Percentiles rank a stretch among this genome's conserved stretches.
Evolutionary conservation across 1,284 basidiomycete genomes (phyloP).

Genomic region (Pisolithus thermaeus): DNA sequence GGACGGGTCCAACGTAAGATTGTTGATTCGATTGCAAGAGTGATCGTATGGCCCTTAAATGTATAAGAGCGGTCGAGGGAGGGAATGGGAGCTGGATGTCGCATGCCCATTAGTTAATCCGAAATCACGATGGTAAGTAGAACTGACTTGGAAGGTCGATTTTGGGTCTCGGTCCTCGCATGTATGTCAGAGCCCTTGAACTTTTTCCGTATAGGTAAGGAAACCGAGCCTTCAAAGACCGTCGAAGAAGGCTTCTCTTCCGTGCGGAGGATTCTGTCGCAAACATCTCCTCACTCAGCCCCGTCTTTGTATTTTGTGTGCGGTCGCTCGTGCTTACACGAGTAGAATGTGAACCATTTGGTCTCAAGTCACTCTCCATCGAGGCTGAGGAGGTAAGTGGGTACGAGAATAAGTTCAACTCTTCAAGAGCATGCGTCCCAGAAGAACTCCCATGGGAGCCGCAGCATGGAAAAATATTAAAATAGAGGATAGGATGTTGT

Average conservation of each 20-base stretch:
- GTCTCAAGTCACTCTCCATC: conserved; percentile 10
- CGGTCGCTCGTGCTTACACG: conserved; percentile 8
- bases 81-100: conserved; percentile 44
- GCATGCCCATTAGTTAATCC: conserved; percentile 2
- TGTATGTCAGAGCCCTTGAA: conserved; percentile 28
- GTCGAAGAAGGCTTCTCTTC: conserved; percentile 3
- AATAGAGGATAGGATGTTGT: too few relatives aligned
- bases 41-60: conserved; percentile 33
- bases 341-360: conserved; percentile 7
- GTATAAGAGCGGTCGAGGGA: conserved; percentile 45
- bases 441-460: too few relatives aligned
- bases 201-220: conserved; percentile 16
- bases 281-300: not conserved
- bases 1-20: conserved; percentile 45
- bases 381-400: not conserved
- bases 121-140: not conserved
- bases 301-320: conserved; percentile 2
- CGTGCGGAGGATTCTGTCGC: not conserved
- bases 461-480: too few relatives aligned
- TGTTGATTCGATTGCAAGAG: conserved; percentile 48
- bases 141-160: conserved; percentile 38
- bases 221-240: conserved; percentile 7
- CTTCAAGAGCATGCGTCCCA: too few relatives aligned
- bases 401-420: not conserved
- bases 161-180: conserved; percentile 58